Evolutionary conservation across 345 rosid species (phyloP).

Genomic region (Ricinus communis): DNA sequence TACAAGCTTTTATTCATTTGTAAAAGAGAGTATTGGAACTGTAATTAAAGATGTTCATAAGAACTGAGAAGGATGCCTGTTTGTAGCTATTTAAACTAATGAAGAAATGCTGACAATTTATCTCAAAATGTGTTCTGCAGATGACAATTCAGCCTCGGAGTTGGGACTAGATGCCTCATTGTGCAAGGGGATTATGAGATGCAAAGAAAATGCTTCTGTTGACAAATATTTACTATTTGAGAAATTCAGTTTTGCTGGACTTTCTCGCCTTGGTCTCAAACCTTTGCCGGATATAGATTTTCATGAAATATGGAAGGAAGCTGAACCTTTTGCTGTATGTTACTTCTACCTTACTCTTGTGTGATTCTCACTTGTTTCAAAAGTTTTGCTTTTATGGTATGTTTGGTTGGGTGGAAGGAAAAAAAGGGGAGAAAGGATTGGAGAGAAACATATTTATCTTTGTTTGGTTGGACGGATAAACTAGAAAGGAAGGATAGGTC

Average conservation of each 20-base stretch:
- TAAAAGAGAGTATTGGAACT: background rate
- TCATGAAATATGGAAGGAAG: slow-evolving; percentile 57
- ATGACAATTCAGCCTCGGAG: slow-evolving; percentile 21
- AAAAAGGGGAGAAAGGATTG: too few species aligned
- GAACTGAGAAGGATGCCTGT: background rate
- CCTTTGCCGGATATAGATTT: slow-evolving; percentile 49
- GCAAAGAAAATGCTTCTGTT: slow-evolving; percentile 21
- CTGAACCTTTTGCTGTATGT: slow-evolving; percentile 61
- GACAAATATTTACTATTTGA: slow-evolving; percentile 53
- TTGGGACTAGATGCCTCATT: slow-evolving; percentile 22
- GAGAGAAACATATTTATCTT: too few species aligned
- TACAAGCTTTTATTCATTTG: too few species aligned
- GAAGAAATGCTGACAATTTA: background rate
- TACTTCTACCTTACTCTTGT: slow-evolving; percentile 16
- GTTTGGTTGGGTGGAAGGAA: too few species aligned
- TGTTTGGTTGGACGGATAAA: too few species aligned
- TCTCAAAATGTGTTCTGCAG: slow-evolving; percentile 24
- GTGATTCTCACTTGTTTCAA: too few species aligned
- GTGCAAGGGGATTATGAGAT: slow-evolving; percentile 20
- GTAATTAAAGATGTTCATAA: background rate
- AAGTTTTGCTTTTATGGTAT: too few species aligned
- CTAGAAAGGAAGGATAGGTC: too few species aligned
- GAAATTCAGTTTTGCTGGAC: slow-evolving; percentile 65
- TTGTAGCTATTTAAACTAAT: background rate
- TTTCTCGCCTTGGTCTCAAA: slow-evolving; percentile 62